These are phyloP conservation scores for Diospyros lotus DNA, from an alignment of 148 eudicot species.

Conservation along the genomic window DNA sequence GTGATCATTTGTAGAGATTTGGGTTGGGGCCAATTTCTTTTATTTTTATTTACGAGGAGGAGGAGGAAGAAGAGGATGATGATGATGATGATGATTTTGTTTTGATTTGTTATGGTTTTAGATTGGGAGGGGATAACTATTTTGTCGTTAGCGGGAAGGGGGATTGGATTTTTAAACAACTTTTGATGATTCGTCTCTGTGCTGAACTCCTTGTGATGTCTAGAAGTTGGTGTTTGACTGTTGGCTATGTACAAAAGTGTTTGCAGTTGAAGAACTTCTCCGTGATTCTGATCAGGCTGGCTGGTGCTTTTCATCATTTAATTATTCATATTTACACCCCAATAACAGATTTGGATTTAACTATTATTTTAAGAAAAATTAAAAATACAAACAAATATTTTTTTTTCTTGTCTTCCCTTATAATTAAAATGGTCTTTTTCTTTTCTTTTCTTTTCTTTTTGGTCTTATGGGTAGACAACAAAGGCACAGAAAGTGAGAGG, in stretches of 20 bases:
- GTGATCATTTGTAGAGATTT: conserved; percentile 14
- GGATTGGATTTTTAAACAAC: too few relatives aligned
- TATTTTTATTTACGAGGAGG: background rate
- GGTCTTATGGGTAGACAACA: too few relatives aligned
- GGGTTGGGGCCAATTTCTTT: background rate
- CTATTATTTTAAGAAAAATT: too few relatives aligned
- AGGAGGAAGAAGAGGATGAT: background rate
- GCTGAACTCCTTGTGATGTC: background rate
- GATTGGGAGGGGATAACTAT: background rate
- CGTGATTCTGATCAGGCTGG: background rate
- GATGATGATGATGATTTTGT: conserved; percentile 5
- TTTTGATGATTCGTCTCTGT: conserved; percentile 2
- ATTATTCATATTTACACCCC: too few relatives aligned
- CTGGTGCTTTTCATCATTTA: too few relatives aligned
- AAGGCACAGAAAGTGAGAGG: too few relatives aligned
- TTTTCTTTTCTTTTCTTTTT: too few relatives aligned
- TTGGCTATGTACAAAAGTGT: conserved; percentile 20
- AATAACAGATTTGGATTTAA: too few relatives aligned
- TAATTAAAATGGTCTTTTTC: too few relatives aligned
- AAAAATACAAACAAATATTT: too few relatives aligned
- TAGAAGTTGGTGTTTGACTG: conserved; percentile 8
- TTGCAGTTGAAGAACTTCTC: conserved; percentile 7
- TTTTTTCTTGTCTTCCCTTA: too few relatives aligned
- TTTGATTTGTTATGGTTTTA: conserved; percentile 3
- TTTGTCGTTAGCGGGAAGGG: too few relatives aligned